Evolutionary conservation across 805 yeast species (phyloP).

Genomic region (Wickerhamiella vanderwaltii): DNA sequence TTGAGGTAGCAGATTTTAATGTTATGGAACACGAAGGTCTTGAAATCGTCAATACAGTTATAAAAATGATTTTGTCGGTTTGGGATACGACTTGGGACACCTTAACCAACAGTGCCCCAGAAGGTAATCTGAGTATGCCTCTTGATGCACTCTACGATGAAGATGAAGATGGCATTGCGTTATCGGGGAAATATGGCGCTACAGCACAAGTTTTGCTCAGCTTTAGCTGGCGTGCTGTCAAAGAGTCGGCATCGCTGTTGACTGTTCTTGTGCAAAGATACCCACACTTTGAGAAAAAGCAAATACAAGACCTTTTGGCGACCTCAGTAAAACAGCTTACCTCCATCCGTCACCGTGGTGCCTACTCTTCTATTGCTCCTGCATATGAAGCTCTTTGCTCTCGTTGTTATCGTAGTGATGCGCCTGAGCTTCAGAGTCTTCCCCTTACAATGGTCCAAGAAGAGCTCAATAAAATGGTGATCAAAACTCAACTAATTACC

Average conservation of each 20-base stretch:
- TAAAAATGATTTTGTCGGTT: conserved; percentile 18
- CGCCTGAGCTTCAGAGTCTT: conserved; percentile 2
- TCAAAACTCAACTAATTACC: conserved; percentile 57
- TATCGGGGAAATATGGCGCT: conserved; percentile 26
- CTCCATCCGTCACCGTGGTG: conserved; percentile 77
- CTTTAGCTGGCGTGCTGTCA: conserved; percentile 72
- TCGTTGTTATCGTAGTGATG: conserved; percentile 33
- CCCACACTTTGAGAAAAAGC: conserved; percentile 27
- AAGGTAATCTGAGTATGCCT: conserved; percentile 34
- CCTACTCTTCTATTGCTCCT: conserved; percentile 80
- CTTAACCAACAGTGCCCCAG: conserved; percentile 59
- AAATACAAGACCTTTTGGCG: conserved; percentile 39
- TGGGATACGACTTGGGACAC: conserved; percentile 41
- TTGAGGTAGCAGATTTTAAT: conserved; percentile 25
- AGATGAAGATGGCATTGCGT: conserved; percentile 17
- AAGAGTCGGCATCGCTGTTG: conserved; percentile 55
- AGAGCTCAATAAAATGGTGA: conserved; percentile 42
- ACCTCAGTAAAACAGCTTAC: conserved; percentile 55
- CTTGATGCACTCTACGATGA: conserved; percentile 30
- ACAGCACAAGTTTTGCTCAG: conserved; percentile 37
- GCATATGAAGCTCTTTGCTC: conserved; percentile 56
- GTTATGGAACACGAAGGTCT: conserved; percentile 2
- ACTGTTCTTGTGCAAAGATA: conserved; percentile 11
- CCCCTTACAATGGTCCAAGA: conserved; percentile 48
- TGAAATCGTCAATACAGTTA: conserved; percentile 18